Evolutionary conservation across 306 rosid species (phyloP), one percentile per base, ranked within the genome.

Genomic region (Acmispon strigosus): DNA sequence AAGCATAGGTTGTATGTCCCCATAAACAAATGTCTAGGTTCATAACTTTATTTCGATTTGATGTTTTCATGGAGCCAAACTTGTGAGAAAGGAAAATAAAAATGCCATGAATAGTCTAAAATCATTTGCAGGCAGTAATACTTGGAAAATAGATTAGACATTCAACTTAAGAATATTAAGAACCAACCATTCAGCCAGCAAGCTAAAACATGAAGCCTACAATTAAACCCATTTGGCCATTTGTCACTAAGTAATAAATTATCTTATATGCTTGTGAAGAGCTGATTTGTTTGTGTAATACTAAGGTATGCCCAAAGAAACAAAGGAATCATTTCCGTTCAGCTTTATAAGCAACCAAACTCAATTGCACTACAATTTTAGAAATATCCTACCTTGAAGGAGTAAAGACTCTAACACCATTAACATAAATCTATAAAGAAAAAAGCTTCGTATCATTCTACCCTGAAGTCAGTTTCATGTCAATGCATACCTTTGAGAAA

Each of bases 101-200:
- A 39, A 59, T 4, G 36, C 0, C 34, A 22, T 12, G 17, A 22
- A 47, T 27, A 20, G 34, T 12, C 43, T 52, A 41, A 68, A 72
- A 54, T 72, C 42, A 55, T 77, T 20, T 56, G 42, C 22, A 8
- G 53, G 47, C 27, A 29, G 19, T 45, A 15, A 24, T 52, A 65
- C 24, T 60, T 39, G 10, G 11, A 39, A 7, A 24, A 68, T 12
- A 20, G 42, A 56, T 55, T 51, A 58, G 8, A 39, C 64, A 37
- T 60, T 66, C 37, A 44, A 12, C 44, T 65, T 43, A 44, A 66
- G 70, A 57, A 50, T 62, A 57, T 67, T 70, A 75, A 74, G 69
- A 72, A 72, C 71, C 53, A 32, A 59, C 1, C 20, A 57, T 64
- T 29, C 42, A 37, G 22, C 34, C 70, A 53, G 56, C 34, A 66